Percentiles rank a stretch among this genome's conserved stretches.
Evolutionary conservation across 2,329 filamentous ascomycete species (phyloP).

Genomic region (Aspergillus flavus): DNA sequence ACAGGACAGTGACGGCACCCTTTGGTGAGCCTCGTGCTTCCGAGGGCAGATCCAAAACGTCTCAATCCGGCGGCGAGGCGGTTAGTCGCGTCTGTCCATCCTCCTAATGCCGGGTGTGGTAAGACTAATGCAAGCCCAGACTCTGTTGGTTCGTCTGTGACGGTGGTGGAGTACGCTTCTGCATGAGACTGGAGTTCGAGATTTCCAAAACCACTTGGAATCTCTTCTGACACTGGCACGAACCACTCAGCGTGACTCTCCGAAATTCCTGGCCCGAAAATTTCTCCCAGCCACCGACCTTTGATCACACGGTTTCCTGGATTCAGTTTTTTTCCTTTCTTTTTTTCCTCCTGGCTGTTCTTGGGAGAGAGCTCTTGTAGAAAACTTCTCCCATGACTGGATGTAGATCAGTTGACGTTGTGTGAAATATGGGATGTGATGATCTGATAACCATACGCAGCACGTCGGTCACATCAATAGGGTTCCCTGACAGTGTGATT

Average conservation of each 20-base stretch:
- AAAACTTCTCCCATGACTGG: neutral
- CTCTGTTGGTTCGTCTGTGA: slow-evolving; percentile 19
- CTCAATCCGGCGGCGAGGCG: slow-evolving; percentile 5
- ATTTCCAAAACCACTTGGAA: slow-evolving; percentile 12
- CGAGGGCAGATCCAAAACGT: neutral
- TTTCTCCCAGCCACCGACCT: slow-evolving; percentile 19
- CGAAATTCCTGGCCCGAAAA: slow-evolving; percentile 3
- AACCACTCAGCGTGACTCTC: slow-evolving; percentile 9
- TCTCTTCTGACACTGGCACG: neutral
- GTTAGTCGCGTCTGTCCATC: slow-evolving; percentile 10
- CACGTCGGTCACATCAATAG: neutral
- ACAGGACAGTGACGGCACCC: neutral
- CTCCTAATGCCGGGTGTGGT: slow-evolving; percentile 8
- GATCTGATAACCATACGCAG: slow-evolving; percentile 5
- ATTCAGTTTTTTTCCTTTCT: neutral
- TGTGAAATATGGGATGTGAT: slow-evolving; percentile 1
- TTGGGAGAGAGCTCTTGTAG: neutral
- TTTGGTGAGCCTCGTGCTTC: neutral
- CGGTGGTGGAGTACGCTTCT: slow-evolving; percentile 22
- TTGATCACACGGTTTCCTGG: slow-evolving; percentile 15
- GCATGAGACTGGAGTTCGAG: slow-evolving; percentile 22
- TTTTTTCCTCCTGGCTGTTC: neutral
- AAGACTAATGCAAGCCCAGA: slow-evolving; percentile 26
- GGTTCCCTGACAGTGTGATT: neutral
- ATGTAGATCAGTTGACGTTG: slow-evolving; percentile 8